These are phyloP conservation scores for Naganishia sp. DNA, from an alignment of 1,284 basidiomycete species.

Conservation along the genomic window DNA sequence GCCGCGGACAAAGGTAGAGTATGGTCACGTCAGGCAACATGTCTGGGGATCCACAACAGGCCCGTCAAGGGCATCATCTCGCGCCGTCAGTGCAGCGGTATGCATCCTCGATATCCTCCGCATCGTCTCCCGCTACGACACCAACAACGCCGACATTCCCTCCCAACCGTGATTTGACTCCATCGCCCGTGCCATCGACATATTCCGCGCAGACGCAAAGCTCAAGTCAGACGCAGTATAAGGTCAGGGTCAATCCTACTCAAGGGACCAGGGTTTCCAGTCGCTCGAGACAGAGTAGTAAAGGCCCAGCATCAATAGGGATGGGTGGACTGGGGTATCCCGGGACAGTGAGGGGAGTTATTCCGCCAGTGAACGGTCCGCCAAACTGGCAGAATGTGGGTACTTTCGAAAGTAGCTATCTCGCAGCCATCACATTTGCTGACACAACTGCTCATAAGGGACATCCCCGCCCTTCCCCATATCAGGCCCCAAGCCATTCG, in stretches of 20 bases:
- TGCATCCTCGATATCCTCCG: slow-evolving; percentile 13
- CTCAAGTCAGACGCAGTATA: slow-evolving; percentile 12
- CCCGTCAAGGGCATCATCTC: slow-evolving; percentile 18
- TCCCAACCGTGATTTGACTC: slow-evolving; percentile 9
- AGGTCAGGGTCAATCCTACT: slow-evolving; percentile 7
- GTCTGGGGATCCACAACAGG: slow-evolving; percentile 2
- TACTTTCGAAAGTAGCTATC: not conserved
- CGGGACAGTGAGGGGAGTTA: slow-evolving; percentile 8
- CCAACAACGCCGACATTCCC: slow-evolving; percentile 18
- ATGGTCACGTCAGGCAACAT: not conserved
- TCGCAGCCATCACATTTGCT: not conserved
- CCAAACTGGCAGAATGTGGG: slow-evolving; percentile 11
- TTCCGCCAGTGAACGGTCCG: not conserved
- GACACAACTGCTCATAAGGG: not conserved
- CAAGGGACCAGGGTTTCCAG: slow-evolving; percentile 14
- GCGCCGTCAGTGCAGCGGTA: slow-evolving; percentile 10
- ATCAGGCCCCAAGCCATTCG: not conserved
- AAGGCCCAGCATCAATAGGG: not conserved
- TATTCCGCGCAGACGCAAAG: slow-evolving; percentile 1
- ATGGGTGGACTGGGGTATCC: slow-evolving; percentile 19
- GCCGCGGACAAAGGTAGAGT: slow-evolving; percentile 15
- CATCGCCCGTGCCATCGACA: slow-evolving; percentile 15
- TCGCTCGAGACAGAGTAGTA: slow-evolving; percentile 25
- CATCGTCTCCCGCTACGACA: slow-evolving; percentile 5
- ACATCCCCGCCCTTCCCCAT: not conserved